A percentile compares a stretch with the other conserved stretches of the same genome.
These are phyloP conservation scores for Fusarium anthophilum DNA, from an alignment of 2,329 filamentous ascomycete species.

Conservation along the genomic window DNA sequence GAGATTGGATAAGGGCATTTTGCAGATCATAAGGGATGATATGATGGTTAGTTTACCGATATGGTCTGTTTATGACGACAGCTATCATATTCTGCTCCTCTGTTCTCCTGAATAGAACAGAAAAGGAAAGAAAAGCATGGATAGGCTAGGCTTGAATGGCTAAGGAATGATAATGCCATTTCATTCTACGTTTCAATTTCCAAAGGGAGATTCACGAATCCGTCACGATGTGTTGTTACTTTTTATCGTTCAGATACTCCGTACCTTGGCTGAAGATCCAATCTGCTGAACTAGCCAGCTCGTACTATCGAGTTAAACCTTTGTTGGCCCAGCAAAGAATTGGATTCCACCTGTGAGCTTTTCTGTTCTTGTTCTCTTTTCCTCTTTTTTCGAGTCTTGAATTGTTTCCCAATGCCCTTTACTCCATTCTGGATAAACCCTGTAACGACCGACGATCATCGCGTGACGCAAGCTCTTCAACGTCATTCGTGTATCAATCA, in stretches of 20 bases:
- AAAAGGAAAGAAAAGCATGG: neutral
- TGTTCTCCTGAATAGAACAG: neutral
- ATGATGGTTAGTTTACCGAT: neutral
- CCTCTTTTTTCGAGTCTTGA: neutral
- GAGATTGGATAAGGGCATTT: constrained; percentile 16
- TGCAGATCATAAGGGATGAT: neutral
- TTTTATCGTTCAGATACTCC: neutral
- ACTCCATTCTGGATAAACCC: constrained; percentile 1
- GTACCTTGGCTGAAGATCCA: neutral
- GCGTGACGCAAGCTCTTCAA: constrained; percentile 17
- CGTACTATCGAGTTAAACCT: neutral
- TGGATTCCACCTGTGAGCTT: neutral
- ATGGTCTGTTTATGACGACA: constrained; percentile 14
- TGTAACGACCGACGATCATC: constrained; percentile 1
- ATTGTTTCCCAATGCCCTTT: neutral
- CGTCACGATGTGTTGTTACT: neutral
- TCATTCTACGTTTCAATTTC: neutral
- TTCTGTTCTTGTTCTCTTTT: neutral
- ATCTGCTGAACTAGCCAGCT: neutral
- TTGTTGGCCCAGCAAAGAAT: neutral
- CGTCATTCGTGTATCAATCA: constrained; percentile 9
- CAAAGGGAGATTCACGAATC: neutral
- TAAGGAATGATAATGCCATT: neutral
- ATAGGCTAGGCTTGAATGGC: neutral
- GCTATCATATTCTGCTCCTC: neutral